These are phyloP conservation scores for Hysterium pulicare DNA, from an alignment of 2,329 filamentous ascomycete species.

Conservation along the genomic window DNA sequence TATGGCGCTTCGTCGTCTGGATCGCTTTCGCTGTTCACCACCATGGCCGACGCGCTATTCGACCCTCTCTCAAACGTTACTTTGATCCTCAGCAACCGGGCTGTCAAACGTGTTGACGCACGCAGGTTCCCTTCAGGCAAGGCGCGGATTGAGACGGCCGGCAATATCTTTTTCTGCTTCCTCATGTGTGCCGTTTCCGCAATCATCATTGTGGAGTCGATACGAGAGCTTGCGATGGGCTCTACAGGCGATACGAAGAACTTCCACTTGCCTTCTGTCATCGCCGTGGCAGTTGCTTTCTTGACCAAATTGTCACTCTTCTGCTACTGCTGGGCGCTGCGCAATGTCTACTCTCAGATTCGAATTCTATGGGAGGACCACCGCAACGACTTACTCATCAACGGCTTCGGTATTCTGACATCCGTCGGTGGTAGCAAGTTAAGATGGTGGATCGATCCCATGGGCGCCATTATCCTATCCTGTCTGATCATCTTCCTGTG, in stretches of 20 bases:
- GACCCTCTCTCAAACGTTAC: slow-evolving; percentile 88
- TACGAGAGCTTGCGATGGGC: slow-evolving; percentile 62
- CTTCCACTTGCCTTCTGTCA: slow-evolving; percentile 79
- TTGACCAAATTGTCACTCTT: slow-evolving; percentile 79
- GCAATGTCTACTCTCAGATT: slow-evolving; percentile 88
- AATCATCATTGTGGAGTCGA: slow-evolving; percentile 87
- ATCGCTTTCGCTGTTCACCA: slow-evolving; percentile 95
- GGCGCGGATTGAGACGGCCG: slow-evolving; percentile 88
- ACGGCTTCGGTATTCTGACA: slow-evolving; percentile 86
- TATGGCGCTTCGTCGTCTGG: slow-evolving; percentile 84
- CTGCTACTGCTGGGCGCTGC: slow-evolving; percentile 86
- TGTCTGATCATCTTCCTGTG: slow-evolving; percentile 75
- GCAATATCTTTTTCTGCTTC: slow-evolving; percentile 95
- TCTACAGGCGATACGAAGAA: slow-evolving; percentile 49
- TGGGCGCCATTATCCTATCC: slow-evolving; percentile 82
- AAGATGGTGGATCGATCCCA: slow-evolving; percentile 90
- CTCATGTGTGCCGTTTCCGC: slow-evolving; percentile 91
- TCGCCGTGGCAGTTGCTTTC: slow-evolving; percentile 83
- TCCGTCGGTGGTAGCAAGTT: slow-evolving; percentile 88
- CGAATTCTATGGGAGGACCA: slow-evolving; percentile 95
- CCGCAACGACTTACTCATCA: slow-evolving; percentile 95
- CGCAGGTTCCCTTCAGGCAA: slow-evolving; percentile 88
- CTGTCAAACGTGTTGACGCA: slow-evolving; percentile 81
- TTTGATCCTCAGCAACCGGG: slow-evolving; percentile 80
- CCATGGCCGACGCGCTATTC: slow-evolving; percentile 93